Evolutionary conservation across 1,139 yeast species (phyloP), one percentile per base, ranked within the genome.

Genomic region (Pichia sp.): DNA sequence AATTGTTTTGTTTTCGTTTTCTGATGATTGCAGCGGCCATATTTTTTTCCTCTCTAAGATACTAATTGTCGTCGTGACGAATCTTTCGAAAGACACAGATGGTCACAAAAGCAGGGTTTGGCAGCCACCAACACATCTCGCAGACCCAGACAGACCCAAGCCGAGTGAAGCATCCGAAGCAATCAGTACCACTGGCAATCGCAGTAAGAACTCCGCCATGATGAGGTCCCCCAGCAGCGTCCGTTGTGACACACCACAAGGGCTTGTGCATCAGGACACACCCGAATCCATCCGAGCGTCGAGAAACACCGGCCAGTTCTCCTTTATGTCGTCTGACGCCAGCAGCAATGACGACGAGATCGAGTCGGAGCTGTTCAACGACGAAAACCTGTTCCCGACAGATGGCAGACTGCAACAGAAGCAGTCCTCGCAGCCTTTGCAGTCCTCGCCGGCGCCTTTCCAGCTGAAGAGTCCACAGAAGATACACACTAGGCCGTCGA

Each of bases 321-420:
- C 27, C 29, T 40, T 16, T 31, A n/a, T 44, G 9, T 46, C 46
- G 17, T 51, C 58, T 12, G 51, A 51, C n/a, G 36, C 49, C 12
- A 48, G 41, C 4, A 36, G 49, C 34, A 34, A 42, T 12, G 46
- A 44, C 20, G 52, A 52, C 14, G 52, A 48, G 40, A 41, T 33
- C 27, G 55, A 52, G 31, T 20, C 40, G 6, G 52, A 50, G 14
- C 42, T 55, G 6, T 52, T 55, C 49, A 53, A 47, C 40, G 45
- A 55, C 30, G 52, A 48, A 9, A 52, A 48, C 10, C 29, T 54
- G 7, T 48, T 54, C 3, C 36, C 49, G 14, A 4, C 14, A 7
- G 20, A 46, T 27, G 46, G 41, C 9, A 38, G 16, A 17, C 17
- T 34, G 38, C 41, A 14, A n/a, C 41, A 38, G 41, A 12, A 14